Conservation (phyloP, 2,329 filamentous ascomycete genomes). For the Curvularia spicifera region DNA sequence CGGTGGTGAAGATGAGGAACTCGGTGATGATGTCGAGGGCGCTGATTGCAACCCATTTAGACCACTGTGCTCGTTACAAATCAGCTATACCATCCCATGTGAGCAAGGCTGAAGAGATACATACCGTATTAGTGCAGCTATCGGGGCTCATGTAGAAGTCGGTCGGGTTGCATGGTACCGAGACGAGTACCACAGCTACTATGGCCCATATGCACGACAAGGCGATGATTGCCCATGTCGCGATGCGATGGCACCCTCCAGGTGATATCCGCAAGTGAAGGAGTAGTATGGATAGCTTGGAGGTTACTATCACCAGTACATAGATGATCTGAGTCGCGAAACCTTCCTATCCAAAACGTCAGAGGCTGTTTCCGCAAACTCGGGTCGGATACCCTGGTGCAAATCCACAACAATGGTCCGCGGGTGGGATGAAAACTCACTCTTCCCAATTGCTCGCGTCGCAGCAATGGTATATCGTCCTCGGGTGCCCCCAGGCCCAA, state of each 20-base stretch:
- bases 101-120: conserved; percentile 4
- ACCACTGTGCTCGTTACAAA: conserved; percentile 21
- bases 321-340: conserved; percentile 43
- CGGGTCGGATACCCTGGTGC: conserved; percentile 4
- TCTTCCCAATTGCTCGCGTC: conserved; percentile 33
- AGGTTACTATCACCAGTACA: conserved; percentile 35
- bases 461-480: conserved; percentile 19
- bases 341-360: conserved; percentile 32
- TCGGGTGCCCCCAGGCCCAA: conserved; percentile 35
- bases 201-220: conserved; percentile 33
- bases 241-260: conserved; percentile 26
- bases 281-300: conserved; percentile 38
- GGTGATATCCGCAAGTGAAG: conserved; percentile 42
- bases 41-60: conserved; percentile 40
- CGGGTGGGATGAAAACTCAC: conserved; percentile 19
- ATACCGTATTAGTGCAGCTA: conserved; percentile 32
- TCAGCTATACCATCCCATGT: neutral
- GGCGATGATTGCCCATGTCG: conserved; percentile 27
- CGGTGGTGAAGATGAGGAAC: conserved; percentile 36
- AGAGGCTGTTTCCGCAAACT: conserved; percentile 13
- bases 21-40: conserved; percentile 39
- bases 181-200: conserved; percentile 34
- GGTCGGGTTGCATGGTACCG: conserved; percentile 34
- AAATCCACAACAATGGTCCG: neutral
- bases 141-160: conserved; percentile 25